Evolutionary conservation across 306 rosid species (phyloP).

Genomic region (Pyrus betulifolia): DNA sequence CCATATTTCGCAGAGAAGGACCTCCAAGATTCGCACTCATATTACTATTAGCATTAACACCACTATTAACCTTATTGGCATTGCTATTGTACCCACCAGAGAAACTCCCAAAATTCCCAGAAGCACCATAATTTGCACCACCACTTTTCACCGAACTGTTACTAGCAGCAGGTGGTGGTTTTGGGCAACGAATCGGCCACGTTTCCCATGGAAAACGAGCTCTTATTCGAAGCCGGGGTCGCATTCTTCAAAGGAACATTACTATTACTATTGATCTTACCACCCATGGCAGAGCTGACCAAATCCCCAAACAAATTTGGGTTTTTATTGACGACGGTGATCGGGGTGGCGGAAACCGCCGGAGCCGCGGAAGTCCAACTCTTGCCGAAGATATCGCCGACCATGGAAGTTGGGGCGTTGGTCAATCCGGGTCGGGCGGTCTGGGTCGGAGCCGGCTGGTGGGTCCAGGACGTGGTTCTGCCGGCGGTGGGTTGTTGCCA

Average conservation of each 20-base stretch:
- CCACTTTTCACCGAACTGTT: constrained; percentile 15
- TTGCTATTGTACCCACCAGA: constrained; percentile 4
- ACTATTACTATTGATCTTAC: constrained; percentile 22
- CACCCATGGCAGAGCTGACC: constrained; percentile 71
- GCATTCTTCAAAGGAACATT: constrained; percentile 67
- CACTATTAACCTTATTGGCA: constrained; percentile 9
- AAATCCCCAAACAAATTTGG: constrained; percentile 90
- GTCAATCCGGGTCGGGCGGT: constrained; percentile 31
- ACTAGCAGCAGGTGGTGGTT: neutral
- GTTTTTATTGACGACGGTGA: constrained; percentile 58
- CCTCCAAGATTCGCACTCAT: constrained; percentile 51
- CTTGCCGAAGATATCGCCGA: constrained; percentile 86
- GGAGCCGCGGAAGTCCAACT: constrained; percentile 62
- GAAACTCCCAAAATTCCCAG: constrained; percentile 23
- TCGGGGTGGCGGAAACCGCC: constrained; percentile 24
- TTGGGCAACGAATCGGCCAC: constrained; percentile 66
- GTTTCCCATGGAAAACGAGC: constrained; percentile 64
- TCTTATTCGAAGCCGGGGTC: constrained; percentile 28
- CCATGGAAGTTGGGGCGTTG: constrained; percentile 65
- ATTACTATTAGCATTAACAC: constrained; percentile 17
- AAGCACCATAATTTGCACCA: constrained; percentile 41
- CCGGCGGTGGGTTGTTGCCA: constrained; percentile 71
- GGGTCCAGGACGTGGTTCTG: constrained; percentile 74
- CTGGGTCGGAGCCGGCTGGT: constrained; percentile 56
- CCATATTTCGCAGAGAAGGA: constrained; percentile 34